These are phyloP conservation scores for Fusarium sp. DNA, from an alignment of 2,329 filamentous ascomycete species.

Conservation along the genomic window DNA sequence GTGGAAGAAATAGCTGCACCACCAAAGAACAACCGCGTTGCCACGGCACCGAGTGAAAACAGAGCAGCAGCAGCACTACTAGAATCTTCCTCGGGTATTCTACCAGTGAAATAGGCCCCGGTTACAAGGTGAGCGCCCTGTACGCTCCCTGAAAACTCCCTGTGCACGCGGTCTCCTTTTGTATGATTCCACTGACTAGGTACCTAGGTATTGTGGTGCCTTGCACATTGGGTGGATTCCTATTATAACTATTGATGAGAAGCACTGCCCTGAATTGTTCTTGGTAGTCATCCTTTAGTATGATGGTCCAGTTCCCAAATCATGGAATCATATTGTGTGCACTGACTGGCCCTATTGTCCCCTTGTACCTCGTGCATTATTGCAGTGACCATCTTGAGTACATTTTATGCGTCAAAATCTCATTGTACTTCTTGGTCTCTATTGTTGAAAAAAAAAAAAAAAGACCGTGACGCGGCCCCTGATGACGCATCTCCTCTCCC, in stretches of 20 bases:
- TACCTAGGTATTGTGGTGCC: too few relatives aligned
- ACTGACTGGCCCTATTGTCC: neutral
- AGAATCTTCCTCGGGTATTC: neutral
- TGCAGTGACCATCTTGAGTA: neutral
- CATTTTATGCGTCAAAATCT: rapidly evolving
- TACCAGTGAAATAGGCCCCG: neutral
- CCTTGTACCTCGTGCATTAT: neutral
- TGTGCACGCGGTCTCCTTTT: neutral
- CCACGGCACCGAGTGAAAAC: conserved; percentile 6
- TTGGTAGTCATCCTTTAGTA: neutral
- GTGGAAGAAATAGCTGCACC: conserved; percentile 8
- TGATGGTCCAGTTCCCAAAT: neutral
- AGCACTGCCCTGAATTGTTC: neutral
- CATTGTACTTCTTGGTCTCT: neutral
- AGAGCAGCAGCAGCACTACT: neutral
- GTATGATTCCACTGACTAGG: neutral
- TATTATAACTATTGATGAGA: neutral
- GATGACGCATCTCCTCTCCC: neutral
- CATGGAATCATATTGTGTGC: neutral
- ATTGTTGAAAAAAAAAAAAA: neutral
- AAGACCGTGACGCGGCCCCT: conserved; percentile 2
- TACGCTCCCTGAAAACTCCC: neutral
- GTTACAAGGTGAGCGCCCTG: neutral
- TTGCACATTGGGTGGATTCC: neutral
- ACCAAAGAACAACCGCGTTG: conserved; percentile 3